Evolutionary conservation across 2,329 filamentous ascomycete genomes (phyloP).

Genomic region (Fusarium fracticaudum): DNA sequence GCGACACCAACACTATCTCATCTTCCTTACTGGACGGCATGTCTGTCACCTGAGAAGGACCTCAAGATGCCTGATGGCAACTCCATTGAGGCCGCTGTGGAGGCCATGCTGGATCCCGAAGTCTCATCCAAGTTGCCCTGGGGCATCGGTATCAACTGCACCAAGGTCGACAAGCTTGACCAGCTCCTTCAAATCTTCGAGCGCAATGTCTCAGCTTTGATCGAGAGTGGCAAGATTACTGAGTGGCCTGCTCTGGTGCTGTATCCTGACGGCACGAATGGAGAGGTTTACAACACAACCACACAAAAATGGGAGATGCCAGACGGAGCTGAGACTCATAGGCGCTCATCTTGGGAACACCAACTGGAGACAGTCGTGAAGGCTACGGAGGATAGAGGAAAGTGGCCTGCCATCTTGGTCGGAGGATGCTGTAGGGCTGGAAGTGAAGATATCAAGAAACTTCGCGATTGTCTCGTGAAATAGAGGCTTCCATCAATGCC

Average conservation of each 20-base stretch:
- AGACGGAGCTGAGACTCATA: constrained; percentile 29
- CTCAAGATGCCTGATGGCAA: constrained; percentile 67
- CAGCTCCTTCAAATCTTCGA: constrained; percentile 65
- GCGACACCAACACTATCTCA: constrained; percentile 39
- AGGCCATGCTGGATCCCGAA: constrained; percentile 50
- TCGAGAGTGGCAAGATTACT: constrained; percentile 46
- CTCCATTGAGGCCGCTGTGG: constrained; percentile 47
- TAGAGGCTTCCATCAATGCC: background rate
- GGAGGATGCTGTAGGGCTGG: constrained; percentile 64
- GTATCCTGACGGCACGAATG: constrained; percentile 76
- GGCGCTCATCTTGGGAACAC: constrained; percentile 55
- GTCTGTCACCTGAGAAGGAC: constrained; percentile 67
- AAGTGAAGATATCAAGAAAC: constrained; percentile 48
- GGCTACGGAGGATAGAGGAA: constrained; percentile 47
- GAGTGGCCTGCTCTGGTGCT: constrained; percentile 66
- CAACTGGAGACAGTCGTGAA: constrained; percentile 55
- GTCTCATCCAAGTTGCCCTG: constrained; percentile 55
- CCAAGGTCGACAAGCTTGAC: constrained; percentile 70
- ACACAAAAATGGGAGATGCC: constrained; percentile 68
- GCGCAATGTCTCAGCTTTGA: constrained; percentile 53
- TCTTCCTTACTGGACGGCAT: constrained; percentile 68
- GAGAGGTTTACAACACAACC: constrained; percentile 72
- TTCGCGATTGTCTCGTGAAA: constrained; percentile 38
- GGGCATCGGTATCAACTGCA: constrained; percentile 76
- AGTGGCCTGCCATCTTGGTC: constrained; percentile 59